Evolutionary conservation across 257 asterid genomes (phyloP).

Genomic region (Salvia splendens): DNA sequence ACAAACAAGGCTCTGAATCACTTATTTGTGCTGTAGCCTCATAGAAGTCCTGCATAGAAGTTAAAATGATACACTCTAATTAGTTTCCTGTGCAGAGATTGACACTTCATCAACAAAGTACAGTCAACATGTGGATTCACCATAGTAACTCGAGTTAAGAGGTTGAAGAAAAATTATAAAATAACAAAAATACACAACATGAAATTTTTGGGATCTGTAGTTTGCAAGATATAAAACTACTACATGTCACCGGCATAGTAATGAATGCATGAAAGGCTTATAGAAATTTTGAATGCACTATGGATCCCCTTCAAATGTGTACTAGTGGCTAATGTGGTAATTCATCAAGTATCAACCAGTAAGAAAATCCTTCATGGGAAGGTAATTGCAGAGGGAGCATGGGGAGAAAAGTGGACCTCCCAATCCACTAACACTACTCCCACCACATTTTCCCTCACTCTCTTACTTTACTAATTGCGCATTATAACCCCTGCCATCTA

Average conservation of each 20-base stretch:
- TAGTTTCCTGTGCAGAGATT: slow-evolving; percentile 14
- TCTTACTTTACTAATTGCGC: no score
- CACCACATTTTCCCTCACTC: no score
- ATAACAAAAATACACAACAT: neutral
- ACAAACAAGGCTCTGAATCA: slow-evolving; percentile 73
- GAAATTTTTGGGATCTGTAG: neutral
- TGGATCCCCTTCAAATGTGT: slow-evolving; percentile 5
- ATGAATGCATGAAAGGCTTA: slow-evolving; percentile 8
- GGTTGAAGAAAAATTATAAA: neutral
- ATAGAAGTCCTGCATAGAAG: slow-evolving; percentile 64
- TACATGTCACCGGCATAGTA: slow-evolving; percentile 14
- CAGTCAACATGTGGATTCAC: slow-evolving; percentile 1
- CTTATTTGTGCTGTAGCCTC: slow-evolving; percentile 95
- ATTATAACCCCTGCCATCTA: no score
- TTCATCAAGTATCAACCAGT: neutral
- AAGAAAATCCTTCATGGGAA: neutral
- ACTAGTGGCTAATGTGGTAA: neutral
- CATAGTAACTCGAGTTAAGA: neutral
- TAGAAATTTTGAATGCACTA: neutral
- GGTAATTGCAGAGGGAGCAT: neutral
- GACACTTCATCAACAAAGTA: slow-evolving; percentile 18
- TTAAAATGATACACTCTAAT: slow-evolving; percentile 21
- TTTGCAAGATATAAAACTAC: slow-evolving; percentile 18
- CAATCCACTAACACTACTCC: no score
- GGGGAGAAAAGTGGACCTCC: neutral